A percentile compares a stretch with the other conserved stretches of the same genome.
Evolutionary conservation across 352 stramenopile species (phyloP).

Genomic region (Pythium monospermum): DNA sequence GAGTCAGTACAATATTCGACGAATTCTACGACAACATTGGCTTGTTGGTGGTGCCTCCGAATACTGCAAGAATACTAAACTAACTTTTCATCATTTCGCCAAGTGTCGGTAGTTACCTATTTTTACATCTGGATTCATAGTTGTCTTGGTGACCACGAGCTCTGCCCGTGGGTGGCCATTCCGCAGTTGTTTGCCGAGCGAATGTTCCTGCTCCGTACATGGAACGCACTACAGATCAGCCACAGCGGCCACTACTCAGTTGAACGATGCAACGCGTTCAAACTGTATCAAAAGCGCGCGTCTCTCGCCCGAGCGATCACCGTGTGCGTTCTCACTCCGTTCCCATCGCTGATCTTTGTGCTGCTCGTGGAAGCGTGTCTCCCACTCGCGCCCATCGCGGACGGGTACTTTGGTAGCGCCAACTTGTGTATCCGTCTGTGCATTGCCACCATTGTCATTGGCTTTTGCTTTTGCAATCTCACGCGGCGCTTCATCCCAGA

Average conservation of each 20-base stretch:
- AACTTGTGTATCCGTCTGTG: not conserved
- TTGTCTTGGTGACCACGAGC: no score
- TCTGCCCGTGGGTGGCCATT: no score
- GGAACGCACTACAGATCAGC: not conserved
- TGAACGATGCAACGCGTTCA: not conserved
- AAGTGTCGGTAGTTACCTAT: no score
- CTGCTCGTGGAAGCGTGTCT: not conserved
- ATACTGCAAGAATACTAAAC: no score
- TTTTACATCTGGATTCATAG: no score
- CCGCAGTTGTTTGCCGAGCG: no score
- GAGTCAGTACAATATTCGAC: no score
- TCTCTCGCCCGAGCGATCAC: not conserved
- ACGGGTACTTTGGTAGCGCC: not conserved
- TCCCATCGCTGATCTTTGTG: not conserved
- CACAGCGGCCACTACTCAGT: not conserved
- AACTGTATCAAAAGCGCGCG: not conserved
- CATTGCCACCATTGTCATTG: not conserved
- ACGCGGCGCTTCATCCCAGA: not conserved
- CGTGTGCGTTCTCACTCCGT: not conserved
- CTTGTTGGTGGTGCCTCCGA: no score
- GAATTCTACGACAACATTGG: no score
- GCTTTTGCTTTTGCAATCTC: not conserved
- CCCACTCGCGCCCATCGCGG: not conserved
- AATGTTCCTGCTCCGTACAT: no score
- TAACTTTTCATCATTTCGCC: no score